Base-by-base conservation (phyloP, 768 basidiomycete species). In the Trametes cinnabarina region DNA sequence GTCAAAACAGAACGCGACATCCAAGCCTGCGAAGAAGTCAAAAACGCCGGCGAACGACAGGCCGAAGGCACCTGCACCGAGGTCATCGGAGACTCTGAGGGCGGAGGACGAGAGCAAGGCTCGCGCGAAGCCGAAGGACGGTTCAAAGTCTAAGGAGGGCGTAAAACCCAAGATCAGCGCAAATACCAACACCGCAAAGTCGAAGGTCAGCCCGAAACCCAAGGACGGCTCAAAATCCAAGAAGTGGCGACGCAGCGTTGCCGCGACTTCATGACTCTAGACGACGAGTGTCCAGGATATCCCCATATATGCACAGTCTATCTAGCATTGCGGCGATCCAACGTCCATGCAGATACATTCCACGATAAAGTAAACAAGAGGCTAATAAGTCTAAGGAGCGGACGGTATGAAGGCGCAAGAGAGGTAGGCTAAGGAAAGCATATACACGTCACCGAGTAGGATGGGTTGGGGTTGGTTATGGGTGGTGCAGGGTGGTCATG, bases 281-380 rank as follows among this genome's bases (percentile, higher is more conserved):
- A 32, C 34, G 19, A n/a, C 43, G 48, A 12, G 35, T 22, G 17
- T 34, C 10, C 12, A 23, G 35, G 44, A 47, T 46, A 60, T 55
- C 30, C n/a, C 30, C 37, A 39, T 39, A 39, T 47, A 56, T 42
- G 41, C 42, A 47, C 47, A 43, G 46, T 47, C 41, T 55, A 49
- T 56, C 58, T 58, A 62, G 55, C 47, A 61, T 12, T 32, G 30
- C 30, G 30, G 55, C 55, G 37, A 52, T 53, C 47, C 6, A 54
- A 50, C 34, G 61, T 62, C 61, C 61, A 55, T 47, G 61, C 40
- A 48, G 55, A 56, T 53, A 61, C 50, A 57, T 47, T 47, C 49
- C 51, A 61, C 46, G 23, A 15, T 22, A 11, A n/a, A 46, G 19
- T 61, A 52, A 61, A 22, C 55, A 56, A 56, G 39, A 42, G 48